A percentile compares a stretch with the other conserved stretches of the same genome.
Evolutionary conservation across 345 rosid genomes (phyloP).

Genomic region (Acer campestre): DNA sequence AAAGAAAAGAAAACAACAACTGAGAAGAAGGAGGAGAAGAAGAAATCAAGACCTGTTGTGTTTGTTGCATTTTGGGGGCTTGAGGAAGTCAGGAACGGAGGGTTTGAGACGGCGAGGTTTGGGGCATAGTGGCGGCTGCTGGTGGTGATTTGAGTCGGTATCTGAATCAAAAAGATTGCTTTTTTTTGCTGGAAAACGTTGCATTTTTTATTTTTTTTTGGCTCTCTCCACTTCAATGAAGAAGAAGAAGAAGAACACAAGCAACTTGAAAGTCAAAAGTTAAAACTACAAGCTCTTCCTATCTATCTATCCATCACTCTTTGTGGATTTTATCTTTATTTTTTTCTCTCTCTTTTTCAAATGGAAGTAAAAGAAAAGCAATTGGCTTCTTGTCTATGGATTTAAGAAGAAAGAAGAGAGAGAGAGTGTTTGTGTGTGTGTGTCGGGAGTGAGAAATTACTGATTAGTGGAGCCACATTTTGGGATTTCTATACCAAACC

Average conservation of each 20-base stretch:
- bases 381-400: neutral
- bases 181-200: conserved; percentile 44
- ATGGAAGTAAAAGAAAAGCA: neutral
- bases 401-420: conserved; percentile 5
- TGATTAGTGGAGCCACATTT: conserved; percentile 34
- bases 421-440: conserved; percentile 10
- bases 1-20: neutral
- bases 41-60: conserved; percentile 33
- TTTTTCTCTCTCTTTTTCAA: neutral
- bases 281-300: neutral
- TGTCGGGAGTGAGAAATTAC: conserved; percentile 19
- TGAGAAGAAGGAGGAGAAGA: neutral
- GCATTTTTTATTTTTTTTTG: conserved; percentile 39
- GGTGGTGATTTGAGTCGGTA: conserved; percentile 14
- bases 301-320: neutral
- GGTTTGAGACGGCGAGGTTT: conserved; percentile 67
- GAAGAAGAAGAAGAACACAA: neutral
- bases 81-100: conserved; percentile 62
- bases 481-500: conserved; percentile 1
- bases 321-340: neutral
- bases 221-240: neutral
- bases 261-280: neutral
- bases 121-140: conserved; percentile 56
- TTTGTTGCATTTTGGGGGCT: conserved; percentile 52
- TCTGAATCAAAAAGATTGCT: conserved; percentile 40